Evolutionary conservation across 2,329 filamentous ascomycete species (phyloP).

Genomic region (Penicillium sp.): DNA sequence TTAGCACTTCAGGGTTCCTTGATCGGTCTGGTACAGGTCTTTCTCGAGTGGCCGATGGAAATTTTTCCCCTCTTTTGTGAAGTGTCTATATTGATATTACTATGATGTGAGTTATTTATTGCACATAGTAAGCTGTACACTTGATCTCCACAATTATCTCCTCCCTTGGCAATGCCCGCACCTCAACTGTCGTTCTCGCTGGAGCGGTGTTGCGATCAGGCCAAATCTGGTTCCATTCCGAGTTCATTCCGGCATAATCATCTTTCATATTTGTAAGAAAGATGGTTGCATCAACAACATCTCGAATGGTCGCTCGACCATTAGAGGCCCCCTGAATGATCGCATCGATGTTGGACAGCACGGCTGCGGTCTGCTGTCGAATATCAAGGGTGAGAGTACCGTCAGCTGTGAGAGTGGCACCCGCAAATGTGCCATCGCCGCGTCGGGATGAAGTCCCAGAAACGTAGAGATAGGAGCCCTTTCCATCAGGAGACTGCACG

Average conservation of each 20-base stretch:
- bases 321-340: constrained; percentile 44
- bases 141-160: constrained; percentile 30
- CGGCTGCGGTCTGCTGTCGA: constrained; percentile 44
- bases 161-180: constrained; percentile 25
- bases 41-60: no score
- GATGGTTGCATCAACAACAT: constrained; percentile 48
- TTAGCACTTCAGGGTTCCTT: not conserved
- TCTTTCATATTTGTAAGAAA: constrained; percentile 47
- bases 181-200: constrained; percentile 32
- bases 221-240: constrained; percentile 52
- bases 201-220: constrained; percentile 41
- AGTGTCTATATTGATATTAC: no score
- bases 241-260: constrained; percentile 51
- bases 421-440: constrained; percentile 43
- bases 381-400: constrained; percentile 42
- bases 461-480: constrained; percentile 43
- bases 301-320: constrained; percentile 41
- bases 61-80: no score
- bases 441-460: constrained; percentile 45
- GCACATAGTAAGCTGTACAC: constrained; percentile 43
- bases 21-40: no score
- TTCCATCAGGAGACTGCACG: constrained; percentile 32
- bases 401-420: constrained; percentile 41
- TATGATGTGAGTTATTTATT: no score
- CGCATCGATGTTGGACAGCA: constrained; percentile 44